Evolutionary conservation across 352 stramenopile genomes (phyloP).

Genomic region (Detonula confervacea): DNA sequence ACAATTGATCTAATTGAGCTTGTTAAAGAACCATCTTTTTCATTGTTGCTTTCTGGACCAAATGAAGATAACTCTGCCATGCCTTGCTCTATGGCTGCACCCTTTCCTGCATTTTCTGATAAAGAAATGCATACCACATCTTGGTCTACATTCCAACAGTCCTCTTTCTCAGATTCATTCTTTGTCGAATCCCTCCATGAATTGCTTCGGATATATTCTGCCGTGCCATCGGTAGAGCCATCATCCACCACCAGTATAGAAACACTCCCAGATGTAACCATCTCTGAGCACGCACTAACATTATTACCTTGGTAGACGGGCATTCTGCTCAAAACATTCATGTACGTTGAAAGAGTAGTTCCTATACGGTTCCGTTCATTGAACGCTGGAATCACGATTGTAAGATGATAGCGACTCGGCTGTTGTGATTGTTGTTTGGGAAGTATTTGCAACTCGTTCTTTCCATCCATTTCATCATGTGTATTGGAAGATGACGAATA

Average conservation of each 20-base stretch:
- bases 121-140: constrained; percentile 59
- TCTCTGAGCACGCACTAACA: neutral
- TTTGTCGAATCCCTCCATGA: constrained; percentile 4
- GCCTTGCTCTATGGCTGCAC: constrained; percentile 65
- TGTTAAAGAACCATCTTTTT: neutral
- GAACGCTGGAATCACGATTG: constrained; percentile 76
- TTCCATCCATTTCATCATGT: neutral
- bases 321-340: constrained; percentile 40
- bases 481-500: neutral
- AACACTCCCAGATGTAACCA: constrained; percentile 18
- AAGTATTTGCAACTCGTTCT: neutral
- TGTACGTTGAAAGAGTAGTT: constrained; percentile 62
- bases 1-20: constrained; percentile 30
- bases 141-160: constrained; percentile 31
- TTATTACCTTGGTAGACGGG: constrained; percentile 14
- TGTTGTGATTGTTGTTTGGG: neutral
- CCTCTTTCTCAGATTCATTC: constrained; percentile 11
- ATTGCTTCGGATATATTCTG: constrained; percentile 39
- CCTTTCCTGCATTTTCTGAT: constrained; percentile 72
- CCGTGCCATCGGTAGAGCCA: constrained; percentile 70
- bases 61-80: constrained; percentile 42
- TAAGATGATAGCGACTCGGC: constrained; percentile 44
- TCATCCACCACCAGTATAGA: constrained; percentile 75
- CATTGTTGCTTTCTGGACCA: neutral
- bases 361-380: constrained; percentile 76